Evolutionary conservation across 2,329 filamentous ascomycete species (phyloP), one percentile per base, ranked within the genome.

Genomic region (Beauveria brongniartii): DNA sequence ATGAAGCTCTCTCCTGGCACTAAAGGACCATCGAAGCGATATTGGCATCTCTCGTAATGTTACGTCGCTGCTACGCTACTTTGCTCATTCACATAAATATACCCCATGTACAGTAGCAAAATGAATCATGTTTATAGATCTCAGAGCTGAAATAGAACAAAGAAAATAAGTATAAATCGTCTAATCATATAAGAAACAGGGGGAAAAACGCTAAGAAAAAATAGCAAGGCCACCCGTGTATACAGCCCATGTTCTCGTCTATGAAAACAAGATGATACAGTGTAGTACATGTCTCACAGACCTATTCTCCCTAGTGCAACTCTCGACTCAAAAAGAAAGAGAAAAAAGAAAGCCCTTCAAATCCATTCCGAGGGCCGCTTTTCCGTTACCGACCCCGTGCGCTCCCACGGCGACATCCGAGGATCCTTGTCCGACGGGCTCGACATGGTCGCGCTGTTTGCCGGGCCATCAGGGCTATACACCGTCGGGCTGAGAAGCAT

Each of bases 401-500:
- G 41, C 34, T 48, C 48, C 47, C 34, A 54, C 7, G 57, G 52
- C n/a, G 52, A 61, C 52, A 56, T 50, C 14, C 51, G 28, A 2
- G 58, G 28, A 24, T 55, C 59, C 26, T 40, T 55, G 12, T 61
- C 59, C 5, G 47, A 54, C 61, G 59, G 52, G 26, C 61, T 48
- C 52, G 61, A 22, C 48, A 50, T 58, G 9, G 37, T 59, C 7
- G 62, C 5, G 55, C 63, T 41, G 64, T 57, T 16, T 20, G 63
- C 52, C 54, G 57, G 22, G 34, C 51, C 22, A 3, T 73, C 69
- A 0, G 80, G 78, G 60, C 73, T 76, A 68, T 85, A 85, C 5
- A 84, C 80, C 1, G 77, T 74, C 3, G 83, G 78, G 61, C 77
- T 82, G 3, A 85, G 72, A 1, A 75, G 79, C 24, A 72, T 70